Evolutionary conservation across 2,329 filamentous ascomycete genomes (phyloP), one percentile per base, ranked within the genome.

Genomic region (Neopestalotiopsis sp.): DNA sequence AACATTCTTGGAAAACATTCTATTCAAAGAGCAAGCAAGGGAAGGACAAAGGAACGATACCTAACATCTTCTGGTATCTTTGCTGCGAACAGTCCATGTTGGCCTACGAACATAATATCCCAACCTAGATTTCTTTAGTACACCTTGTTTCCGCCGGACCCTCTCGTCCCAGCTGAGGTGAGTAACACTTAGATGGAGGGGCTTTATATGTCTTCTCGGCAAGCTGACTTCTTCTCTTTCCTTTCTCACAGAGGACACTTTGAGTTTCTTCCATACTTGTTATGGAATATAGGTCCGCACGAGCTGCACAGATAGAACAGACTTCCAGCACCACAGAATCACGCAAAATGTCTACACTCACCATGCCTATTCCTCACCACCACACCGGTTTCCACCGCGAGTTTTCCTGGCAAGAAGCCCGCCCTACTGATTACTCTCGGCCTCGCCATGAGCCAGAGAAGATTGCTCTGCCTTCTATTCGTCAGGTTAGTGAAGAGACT

Each of bases 381-480:
- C 80, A 83, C 70, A 75, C 81, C 65, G 77, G 77, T 42, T 85
- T 84, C 73, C 78, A 78, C 70, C 78, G 77, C 65, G 80, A 83
- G 40, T 78, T 78, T 42, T 73, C 77, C 20, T 85, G 82, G 83
- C 80, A 82, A 66, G 75, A 79, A 40, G 69, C 75, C 70, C 76
- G 80, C 66, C 74, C 77, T 20, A 69, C 78, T 40, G 81, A 82
- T 38, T 79, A 77, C 42, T 75, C 77, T 34, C 79, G 79, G 52
- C 77, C 79, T 61, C 79, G 78, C 67, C 73, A 74, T 20, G 82
- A 85, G 66, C 75, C 76, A n/a, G 80, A 82, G 70, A 76, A 78
- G 69, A 75, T 85, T 38, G 81, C 81, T 45, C 79, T 89, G 28
- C 86, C 86, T 24, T 84, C 86, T 1, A 87, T 89, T 64, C 81